phyloP scores from a whole-genome alignment of 177 flowering plant species.

The Tripterygium wilfordii region DNA sequence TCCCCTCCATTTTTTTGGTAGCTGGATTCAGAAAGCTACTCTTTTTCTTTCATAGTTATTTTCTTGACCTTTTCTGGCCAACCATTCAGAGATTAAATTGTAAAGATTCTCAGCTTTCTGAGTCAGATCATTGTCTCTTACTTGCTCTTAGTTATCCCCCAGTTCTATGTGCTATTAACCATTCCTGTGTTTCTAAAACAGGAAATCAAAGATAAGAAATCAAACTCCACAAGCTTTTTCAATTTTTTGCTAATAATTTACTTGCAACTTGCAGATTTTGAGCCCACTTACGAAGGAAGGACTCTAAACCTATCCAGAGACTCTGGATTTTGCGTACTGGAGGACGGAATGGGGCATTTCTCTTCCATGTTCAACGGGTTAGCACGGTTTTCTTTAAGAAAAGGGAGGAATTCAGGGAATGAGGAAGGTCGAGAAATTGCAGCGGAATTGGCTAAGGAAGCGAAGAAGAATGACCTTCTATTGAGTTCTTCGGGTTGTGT shows the following conservation, averaged over 20 bases:
- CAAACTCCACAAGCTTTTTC: too few relatives aligned
- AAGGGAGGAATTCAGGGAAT: constrained; percentile 29
- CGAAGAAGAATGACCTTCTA: constrained; percentile 68
- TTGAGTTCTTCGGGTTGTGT: constrained; percentile 54
- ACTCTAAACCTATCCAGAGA: too few relatives aligned
- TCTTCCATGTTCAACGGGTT: constrained; percentile 69
- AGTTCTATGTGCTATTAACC: constrained; percentile 3
- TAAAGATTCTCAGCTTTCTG: constrained; percentile 23
- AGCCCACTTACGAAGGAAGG: too few relatives aligned
- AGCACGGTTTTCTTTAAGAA: constrained; percentile 42
- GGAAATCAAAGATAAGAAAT: too few relatives aligned
- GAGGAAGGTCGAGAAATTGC: constrained; percentile 51
- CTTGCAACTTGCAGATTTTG: too few relatives aligned
- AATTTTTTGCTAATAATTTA: too few relatives aligned
- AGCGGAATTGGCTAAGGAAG: constrained; percentile 68
- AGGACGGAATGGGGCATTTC: constrained; percentile 53
- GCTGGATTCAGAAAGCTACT: too few relatives aligned
- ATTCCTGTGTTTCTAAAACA: constrained; percentile 6
- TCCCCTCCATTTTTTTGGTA: too few relatives aligned
- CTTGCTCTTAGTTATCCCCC: constrained; percentile 3
- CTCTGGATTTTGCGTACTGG: too few relatives aligned
- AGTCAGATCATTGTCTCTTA: constrained; percentile 30
- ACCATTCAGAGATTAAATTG: too few relatives aligned
- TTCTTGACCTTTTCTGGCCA: too few relatives aligned
- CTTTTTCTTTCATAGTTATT: too few relatives aligned